A percentile compares a stretch with the other conserved stretches of the same genome.
Evolutionary conservation across 2,329 filamentous ascomycete genomes (phyloP).

Genomic region (Microdochium paspali): DNA sequence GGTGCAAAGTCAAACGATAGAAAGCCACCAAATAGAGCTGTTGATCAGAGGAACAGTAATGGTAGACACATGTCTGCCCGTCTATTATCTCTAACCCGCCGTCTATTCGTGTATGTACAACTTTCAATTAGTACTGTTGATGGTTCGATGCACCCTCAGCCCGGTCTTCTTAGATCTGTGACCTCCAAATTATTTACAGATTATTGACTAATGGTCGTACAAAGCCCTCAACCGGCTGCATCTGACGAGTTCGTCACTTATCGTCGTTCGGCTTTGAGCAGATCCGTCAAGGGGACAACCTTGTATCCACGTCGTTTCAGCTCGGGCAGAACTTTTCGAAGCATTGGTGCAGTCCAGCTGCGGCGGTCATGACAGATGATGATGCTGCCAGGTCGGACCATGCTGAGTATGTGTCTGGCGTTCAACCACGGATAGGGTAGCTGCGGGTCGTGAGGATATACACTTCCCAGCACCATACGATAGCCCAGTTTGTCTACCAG

Average conservation of each 20-base stretch:
- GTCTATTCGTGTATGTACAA: no score
- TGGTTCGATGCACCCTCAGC: no score
- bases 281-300: constrained; percentile 60
- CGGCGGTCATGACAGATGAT: constrained; percentile 82
- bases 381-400: constrained; percentile 66
- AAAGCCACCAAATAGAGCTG: not conserved
- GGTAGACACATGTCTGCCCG: no score
- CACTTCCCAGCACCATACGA: constrained; percentile 66
- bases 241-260: not conserved
- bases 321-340: constrained; percentile 62
- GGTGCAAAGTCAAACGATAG: not conserved
- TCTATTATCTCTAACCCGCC: no score
- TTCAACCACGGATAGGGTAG: constrained; percentile 62
- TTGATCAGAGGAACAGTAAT: no score
- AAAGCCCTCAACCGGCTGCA: not conserved
- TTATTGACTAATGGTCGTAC: not conserved
- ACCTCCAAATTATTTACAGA: not conserved
- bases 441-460: constrained; percentile 91
- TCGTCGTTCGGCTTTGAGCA: constrained; percentile 33
- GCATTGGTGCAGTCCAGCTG: constrained; percentile 75
- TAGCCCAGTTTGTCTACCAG: constrained; percentile 55
- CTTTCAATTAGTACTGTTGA: no score
- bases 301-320: constrained; percentile 60
- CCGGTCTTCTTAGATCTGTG: no score
- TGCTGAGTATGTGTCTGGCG: constrained; percentile 69